Percentiles rank a stretch among this genome's conserved stretches.
Evolutionary conservation across 768 basidiomycete species (phyloP).

Genomic region (Auriscalpium orientale): DNA sequence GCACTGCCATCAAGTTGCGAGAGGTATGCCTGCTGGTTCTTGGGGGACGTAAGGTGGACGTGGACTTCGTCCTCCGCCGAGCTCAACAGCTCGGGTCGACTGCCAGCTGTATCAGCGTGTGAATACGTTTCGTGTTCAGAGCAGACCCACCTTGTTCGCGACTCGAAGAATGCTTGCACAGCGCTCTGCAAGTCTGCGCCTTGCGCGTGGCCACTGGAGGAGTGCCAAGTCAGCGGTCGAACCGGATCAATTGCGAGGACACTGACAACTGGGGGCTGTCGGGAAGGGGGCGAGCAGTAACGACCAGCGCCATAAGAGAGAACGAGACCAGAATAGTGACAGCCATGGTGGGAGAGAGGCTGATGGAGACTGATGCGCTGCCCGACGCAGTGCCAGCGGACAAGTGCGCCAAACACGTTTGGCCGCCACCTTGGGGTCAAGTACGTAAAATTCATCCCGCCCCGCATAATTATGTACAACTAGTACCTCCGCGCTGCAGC

Average conservation of each 20-base stretch:
- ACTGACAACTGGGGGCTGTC: constrained; percentile 24
- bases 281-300: constrained; percentile 33
- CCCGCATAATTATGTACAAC: too few relatives aligned
- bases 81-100: constrained; percentile 11
- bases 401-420: background rate
- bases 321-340: constrained; percentile 31
- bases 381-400: background rate
- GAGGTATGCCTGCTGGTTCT: constrained; percentile 25
- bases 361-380: background rate
- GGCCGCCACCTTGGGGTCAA: too few relatives aligned
- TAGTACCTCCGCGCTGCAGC: too few relatives aligned
- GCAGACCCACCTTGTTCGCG: constrained; percentile 27
- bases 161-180: constrained; percentile 30
- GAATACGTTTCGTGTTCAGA: background rate
- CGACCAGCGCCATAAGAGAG: constrained; percentile 37
- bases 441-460: too few relatives aligned
- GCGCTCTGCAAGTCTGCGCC: constrained; percentile 21
- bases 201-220: constrained; percentile 7
- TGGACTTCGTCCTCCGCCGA: constrained; percentile 19
- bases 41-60: constrained; percentile 24
- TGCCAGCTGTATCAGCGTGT: constrained; percentile 10
- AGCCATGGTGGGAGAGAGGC: constrained; percentile 22
- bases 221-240: background rate
- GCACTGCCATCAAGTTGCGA: constrained; percentile 21
- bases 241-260: background rate